Percentiles rank a stretch among this genome's conserved stretches.
phyloP scores from a whole-genome alignment of 2,329 filamentous ascomycete genomes.

The Cercospora zeina region DNA sequence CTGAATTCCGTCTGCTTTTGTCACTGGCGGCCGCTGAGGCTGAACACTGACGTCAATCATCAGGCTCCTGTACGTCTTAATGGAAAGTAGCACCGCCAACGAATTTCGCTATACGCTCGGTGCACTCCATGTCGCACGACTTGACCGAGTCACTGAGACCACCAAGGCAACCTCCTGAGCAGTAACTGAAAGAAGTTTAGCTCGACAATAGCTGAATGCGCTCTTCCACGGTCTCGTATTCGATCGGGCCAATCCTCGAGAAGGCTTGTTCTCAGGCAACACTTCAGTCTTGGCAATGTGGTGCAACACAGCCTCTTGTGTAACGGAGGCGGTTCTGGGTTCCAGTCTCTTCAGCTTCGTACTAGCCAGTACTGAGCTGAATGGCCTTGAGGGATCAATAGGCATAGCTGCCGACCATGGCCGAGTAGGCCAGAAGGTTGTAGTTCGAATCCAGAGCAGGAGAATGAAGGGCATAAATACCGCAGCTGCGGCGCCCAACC shows the following conservation, averaged over 20 bases:
- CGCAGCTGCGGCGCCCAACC: neutral
- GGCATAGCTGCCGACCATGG: neutral
- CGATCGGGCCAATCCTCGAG: neutral
- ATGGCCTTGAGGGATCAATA: neutral
- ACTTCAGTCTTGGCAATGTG: neutral
- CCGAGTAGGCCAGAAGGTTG: neutral
- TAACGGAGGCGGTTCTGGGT: neutral
- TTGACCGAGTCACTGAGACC: no score
- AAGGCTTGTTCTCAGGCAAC: neutral
- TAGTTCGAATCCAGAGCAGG: neutral
- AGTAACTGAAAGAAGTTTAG: neutral
- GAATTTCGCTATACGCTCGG: no score
- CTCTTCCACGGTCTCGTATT: neutral
- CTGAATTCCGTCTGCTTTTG: no score
- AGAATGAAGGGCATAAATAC: neutral
- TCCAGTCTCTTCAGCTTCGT: neutral
- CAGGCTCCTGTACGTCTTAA: no score
- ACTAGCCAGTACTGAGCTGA: neutral
- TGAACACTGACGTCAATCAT: no score
- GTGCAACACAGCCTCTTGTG: neutral
- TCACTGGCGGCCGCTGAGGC: no score
- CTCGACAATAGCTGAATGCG: neutral
- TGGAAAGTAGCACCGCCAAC: no score
- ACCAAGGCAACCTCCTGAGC: no score
- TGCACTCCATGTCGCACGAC: no score